Evolutionary conservation across 352 stramenopile genomes (phyloP).

Genomic region (Phytophthora nicotianae): DNA sequence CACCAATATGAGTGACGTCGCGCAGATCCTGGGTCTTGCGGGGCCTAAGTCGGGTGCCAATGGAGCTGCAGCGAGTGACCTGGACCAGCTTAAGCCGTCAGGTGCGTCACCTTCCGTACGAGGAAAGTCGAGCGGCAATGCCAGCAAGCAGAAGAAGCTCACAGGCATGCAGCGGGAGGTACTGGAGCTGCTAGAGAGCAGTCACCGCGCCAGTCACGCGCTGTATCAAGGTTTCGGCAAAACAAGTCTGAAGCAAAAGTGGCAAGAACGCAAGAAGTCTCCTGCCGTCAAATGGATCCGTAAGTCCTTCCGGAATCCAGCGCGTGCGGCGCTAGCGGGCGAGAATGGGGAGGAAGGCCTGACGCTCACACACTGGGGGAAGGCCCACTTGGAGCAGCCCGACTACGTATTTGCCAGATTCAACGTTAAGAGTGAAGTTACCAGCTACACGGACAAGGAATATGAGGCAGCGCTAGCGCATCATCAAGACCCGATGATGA

Average conservation of each 20-base stretch:
- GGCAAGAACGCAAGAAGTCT: constrained; percentile 48
- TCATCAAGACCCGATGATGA: constrained; percentile 53
- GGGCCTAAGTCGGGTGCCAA: constrained; percentile 26
- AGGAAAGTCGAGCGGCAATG: constrained; percentile 23
- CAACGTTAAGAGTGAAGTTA: constrained; percentile 61
- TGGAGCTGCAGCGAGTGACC: constrained; percentile 34
- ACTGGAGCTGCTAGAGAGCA: constrained; percentile 68
- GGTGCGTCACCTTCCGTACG: constrained; percentile 21
- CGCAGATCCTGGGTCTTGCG: constrained; percentile 68
- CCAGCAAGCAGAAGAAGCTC: constrained; percentile 54
- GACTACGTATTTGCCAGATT: constrained; percentile 78
- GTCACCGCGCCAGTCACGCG: constrained; percentile 61
- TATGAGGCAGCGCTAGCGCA: constrained; percentile 46
- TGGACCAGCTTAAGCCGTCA: constrained; percentile 64
- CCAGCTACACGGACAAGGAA: constrained; percentile 59
- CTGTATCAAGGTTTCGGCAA: constrained; percentile 67
- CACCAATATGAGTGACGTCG: constrained; percentile 63
- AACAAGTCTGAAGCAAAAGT: constrained; percentile 69
- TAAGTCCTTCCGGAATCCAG: constrained; percentile 66
- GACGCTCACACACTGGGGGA: constrained; percentile 67
- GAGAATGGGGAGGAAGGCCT: constrained; percentile 48
- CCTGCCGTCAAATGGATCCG: constrained; percentile 70
- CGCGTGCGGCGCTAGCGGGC: constrained; percentile 45
- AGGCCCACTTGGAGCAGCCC: constrained; percentile 53
- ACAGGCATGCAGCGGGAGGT: constrained; percentile 73